Conservation (phyloP, 306 rosid species). For the Gillenia trifoliata region DNA sequence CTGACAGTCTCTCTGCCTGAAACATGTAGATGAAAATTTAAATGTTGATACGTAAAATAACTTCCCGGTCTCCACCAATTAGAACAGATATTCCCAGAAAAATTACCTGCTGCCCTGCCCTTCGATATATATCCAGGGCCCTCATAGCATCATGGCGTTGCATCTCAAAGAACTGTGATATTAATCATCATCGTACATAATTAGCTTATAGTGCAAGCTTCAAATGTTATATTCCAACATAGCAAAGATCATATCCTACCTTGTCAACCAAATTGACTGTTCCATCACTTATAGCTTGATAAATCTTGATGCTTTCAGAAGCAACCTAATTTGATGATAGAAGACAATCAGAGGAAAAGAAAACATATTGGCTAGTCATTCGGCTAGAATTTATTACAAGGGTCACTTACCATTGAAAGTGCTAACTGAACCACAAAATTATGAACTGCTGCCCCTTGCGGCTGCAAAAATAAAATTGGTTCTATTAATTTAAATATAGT, state of each 20-base stretch:
- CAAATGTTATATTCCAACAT: slow-evolving; percentile 18
- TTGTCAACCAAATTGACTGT: slow-evolving; percentile 95
- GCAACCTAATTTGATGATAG: slow-evolving; percentile 63
- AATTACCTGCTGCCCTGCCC: slow-evolving; percentile 93
- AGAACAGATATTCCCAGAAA: slow-evolving; percentile 6
- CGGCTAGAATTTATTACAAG: slow-evolving; percentile 19
- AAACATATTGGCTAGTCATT: background rate
- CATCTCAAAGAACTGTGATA: slow-evolving; percentile 95
- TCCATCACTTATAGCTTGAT: slow-evolving; percentile 97
- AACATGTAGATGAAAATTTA: slow-evolving; percentile 1
- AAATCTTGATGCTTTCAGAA: slow-evolving; percentile 79
- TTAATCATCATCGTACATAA: slow-evolving; percentile 21
- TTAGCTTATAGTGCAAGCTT: slow-evolving; percentile 23
- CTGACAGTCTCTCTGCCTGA: slow-evolving; percentile 95
- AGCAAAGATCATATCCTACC: slow-evolving; percentile 43
- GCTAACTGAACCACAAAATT: slow-evolving; percentile 86
- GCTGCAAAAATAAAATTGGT: slow-evolving; percentile 42
- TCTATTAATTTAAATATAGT: background rate
- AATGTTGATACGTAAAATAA: background rate
- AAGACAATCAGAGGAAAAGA: slow-evolving; percentile 24
- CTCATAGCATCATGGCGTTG: slow-evolving; percentile 75
- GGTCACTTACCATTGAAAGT: slow-evolving; percentile 68
- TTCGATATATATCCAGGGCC: slow-evolving; percentile 86
- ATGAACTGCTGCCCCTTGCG: slow-evolving; percentile 90
- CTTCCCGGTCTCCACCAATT: background rate